phyloP scores from a whole-genome alignment of 2,329 filamentous ascomycete genomes.

The Neonectria ditissima region DNA sequence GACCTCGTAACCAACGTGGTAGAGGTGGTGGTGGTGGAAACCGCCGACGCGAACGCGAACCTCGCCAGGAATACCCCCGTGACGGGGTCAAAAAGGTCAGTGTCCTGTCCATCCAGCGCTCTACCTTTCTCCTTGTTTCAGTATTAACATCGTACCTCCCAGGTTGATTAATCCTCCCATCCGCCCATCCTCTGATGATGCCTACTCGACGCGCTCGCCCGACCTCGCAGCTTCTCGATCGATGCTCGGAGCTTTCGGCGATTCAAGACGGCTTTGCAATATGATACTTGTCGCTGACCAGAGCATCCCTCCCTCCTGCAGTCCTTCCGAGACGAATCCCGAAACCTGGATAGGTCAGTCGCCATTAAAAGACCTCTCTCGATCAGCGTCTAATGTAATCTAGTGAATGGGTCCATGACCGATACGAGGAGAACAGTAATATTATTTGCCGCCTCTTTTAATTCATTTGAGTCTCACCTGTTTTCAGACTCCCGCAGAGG shows the following conservation, averaged over 20 bases:
- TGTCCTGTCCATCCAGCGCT: conserved; percentile 9
- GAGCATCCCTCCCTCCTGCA: conserved; percentile 58
- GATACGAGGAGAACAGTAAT: conserved; percentile 80
- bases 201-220: conserved; percentile 46
- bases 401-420: conserved; percentile 95
- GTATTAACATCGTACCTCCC: conserved; percentile 34
- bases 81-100: conserved; percentile 91
- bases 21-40: conserved; percentile 47
- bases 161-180: conserved; percentile 53
- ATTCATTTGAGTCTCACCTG: conserved; percentile 38
- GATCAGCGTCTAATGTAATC: conserved; percentile 27
- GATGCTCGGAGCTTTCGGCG: conserved; percentile 47
- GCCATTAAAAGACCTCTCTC: not conserved
- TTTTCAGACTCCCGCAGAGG: conserved; percentile 53
- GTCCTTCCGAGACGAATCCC: conserved; percentile 71
- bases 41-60: conserved; percentile 51
- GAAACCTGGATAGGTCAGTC: conserved; percentile 77
- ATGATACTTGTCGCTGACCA: conserved; percentile 56
- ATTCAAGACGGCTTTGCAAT: conserved; percentile 47
- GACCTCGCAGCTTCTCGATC: conserved; percentile 47
- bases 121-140: conserved; percentile 20
- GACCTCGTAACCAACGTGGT: conserved; percentile 52
- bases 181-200: conserved; percentile 41
- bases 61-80: conserved; percentile 70
- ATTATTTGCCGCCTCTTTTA: conserved; percentile 17